Evolutionary conservation across 805 yeast genomes (phyloP).

Genomic region (Ogataea neopini): DNA sequence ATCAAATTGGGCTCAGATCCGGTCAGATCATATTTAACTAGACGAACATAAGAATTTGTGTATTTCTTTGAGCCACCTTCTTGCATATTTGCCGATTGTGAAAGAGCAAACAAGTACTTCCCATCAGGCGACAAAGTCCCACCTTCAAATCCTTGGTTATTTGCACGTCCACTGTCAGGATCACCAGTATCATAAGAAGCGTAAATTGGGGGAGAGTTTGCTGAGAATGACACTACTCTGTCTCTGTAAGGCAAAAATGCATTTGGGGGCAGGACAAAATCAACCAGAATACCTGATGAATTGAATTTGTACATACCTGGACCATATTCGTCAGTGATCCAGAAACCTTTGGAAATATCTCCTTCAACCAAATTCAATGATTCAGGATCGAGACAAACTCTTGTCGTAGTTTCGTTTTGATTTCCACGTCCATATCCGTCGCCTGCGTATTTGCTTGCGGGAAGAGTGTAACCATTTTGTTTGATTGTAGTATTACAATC

Average conservation of each 20-base stretch:
- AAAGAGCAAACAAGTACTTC: conserved; percentile 25
- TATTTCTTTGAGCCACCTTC: conserved; percentile 35
- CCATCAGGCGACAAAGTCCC: conserved; percentile 35
- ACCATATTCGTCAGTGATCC: conserved; percentile 38
- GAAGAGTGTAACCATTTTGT: conserved; percentile 29
- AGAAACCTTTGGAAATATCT: conserved; percentile 34
- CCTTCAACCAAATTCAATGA: conserved; percentile 31
- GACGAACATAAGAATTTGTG: conserved; percentile 23
- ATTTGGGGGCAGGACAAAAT: conserved; percentile 32
- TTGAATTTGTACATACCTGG: conserved; percentile 33
- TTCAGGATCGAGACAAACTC: conserved; percentile 35
- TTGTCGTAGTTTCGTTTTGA: conserved; percentile 23
- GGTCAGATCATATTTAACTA: conserved; percentile 32
- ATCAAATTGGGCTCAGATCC: conserved; percentile 21
- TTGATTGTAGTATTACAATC: conserved; percentile 32
- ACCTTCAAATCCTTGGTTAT: conserved; percentile 37
- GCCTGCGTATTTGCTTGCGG: conserved; percentile 31
- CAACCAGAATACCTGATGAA: conserved; percentile 28
- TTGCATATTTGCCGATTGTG: conserved; percentile 34
- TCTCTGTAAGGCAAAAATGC: conserved; percentile 33
- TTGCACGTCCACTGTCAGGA: conserved; percentile 33
- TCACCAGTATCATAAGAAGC: conserved; percentile 25
- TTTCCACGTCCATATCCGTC: conserved; percentile 34
- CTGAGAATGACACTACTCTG: conserved; percentile 26
- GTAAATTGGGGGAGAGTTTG: conserved; percentile 32